Evolutionary conservation across 306 rosid species (phyloP).

Genomic region (Astragalus glycyphyllos): DNA sequence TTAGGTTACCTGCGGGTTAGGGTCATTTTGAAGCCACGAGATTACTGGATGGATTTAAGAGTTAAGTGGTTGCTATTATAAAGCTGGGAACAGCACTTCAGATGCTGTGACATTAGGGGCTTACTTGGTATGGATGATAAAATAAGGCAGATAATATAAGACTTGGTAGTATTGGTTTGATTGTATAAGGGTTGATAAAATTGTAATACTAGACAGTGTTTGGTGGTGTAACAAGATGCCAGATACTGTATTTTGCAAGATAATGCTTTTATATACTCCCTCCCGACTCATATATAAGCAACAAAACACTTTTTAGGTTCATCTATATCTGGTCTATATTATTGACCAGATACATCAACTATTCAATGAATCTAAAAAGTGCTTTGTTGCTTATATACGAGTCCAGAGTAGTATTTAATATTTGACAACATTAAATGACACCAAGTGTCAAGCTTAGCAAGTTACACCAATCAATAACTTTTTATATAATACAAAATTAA

Average conservation of each 20-base stretch:
- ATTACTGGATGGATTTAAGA: conserved; percentile 4
- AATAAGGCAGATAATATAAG: not conserved
- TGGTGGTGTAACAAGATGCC: not conserved
- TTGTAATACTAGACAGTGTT: not conserved
- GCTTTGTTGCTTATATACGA: too few relatives aligned
- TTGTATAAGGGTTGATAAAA: not conserved
- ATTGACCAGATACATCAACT: too few relatives aligned
- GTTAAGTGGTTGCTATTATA: conserved; percentile 1
- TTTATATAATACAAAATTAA: too few relatives aligned
- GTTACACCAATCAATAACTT: too few relatives aligned
- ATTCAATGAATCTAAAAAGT: too few relatives aligned
- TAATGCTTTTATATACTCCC: too few relatives aligned
- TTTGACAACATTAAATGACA: too few relatives aligned
- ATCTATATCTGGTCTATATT: too few relatives aligned
- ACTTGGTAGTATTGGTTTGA: not conserved
- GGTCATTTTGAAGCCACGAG: conserved; percentile 24
- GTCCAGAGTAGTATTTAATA: too few relatives aligned
- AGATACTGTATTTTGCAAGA: not conserved
- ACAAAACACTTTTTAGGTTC: too few relatives aligned
- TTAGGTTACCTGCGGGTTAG: conserved; percentile 2
- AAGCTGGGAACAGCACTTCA: conserved; percentile 20
- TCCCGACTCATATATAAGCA: too few relatives aligned
- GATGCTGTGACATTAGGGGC: conserved; percentile 9
- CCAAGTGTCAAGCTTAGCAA: too few relatives aligned
- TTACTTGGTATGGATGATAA: not conserved